Evolutionary conservation across 2,329 filamentous ascomycete species (phyloP).

Genomic region (Xylariaceae sp.): DNA sequence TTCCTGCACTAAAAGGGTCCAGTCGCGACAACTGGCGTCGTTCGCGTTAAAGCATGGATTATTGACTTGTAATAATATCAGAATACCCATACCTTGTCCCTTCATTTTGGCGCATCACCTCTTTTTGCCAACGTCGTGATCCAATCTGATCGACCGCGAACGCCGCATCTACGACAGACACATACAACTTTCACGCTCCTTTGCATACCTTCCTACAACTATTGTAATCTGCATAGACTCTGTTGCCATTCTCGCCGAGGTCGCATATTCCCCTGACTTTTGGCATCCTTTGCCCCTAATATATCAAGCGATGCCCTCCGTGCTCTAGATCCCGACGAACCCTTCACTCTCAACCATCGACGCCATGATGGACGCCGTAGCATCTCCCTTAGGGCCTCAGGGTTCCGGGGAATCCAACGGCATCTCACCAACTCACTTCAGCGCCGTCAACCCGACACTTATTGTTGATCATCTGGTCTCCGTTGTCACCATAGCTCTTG

Average conservation of each 20-base stretch:
- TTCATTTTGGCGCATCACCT: constrained; percentile 1
- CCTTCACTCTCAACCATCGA: constrained; percentile 11
- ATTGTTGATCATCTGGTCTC: constrained; percentile 69
- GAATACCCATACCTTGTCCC: constrained; percentile 3
- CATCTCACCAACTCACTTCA: constrained; percentile 41
- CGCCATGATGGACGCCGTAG: constrained; percentile 48
- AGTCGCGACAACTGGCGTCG: constrained; percentile 21
- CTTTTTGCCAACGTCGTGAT: neutral
- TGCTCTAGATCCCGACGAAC: constrained; percentile 11
- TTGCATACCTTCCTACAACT: constrained; percentile 14
- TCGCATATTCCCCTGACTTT: constrained; percentile 8
- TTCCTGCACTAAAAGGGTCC: too few species aligned
- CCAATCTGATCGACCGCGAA: constrained; percentile 6
- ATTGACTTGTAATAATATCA: constrained; percentile 3
- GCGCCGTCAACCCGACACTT: constrained; percentile 60
- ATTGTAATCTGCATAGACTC: constrained; percentile 11
- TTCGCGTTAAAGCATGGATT: constrained; percentile 15
- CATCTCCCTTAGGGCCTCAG: constrained; percentile 38
- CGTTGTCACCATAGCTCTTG: constrained; percentile 69
- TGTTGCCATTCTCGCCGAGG: constrained; percentile 3
- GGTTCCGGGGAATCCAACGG: constrained; percentile 41
- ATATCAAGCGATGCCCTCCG: constrained; percentile 19
- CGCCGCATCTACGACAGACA: constrained; percentile 8
- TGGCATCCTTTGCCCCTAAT: constrained; percentile 16
- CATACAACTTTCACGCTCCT: constrained; percentile 15